phyloP scores from a whole-genome alignment of 2,329 filamentous ascomycete species.

The Lojkania enalia region DNA sequence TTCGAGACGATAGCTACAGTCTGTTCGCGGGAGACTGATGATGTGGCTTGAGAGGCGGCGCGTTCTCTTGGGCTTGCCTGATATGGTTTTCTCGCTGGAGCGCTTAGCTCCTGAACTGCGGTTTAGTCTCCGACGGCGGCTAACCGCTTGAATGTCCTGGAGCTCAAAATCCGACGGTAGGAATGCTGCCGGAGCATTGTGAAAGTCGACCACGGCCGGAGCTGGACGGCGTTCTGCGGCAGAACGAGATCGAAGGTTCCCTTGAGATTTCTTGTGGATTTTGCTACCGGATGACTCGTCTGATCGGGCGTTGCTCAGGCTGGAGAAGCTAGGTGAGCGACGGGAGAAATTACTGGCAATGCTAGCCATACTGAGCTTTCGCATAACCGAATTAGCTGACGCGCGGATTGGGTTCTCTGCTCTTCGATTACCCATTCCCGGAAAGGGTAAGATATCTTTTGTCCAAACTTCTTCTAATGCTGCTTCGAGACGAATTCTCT shows the following conservation, averaged over 20 bases:
- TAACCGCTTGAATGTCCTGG: slow-evolving; percentile 26
- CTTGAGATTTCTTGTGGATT: slow-evolving; percentile 31
- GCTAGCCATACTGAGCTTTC: slow-evolving; percentile 82
- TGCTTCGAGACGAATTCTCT: slow-evolving; percentile 76
- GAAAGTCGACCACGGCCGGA: slow-evolving; percentile 49
- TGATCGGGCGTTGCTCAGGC: slow-evolving; percentile 42
- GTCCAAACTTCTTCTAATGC: slow-evolving; percentile 82
- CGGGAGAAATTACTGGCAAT: slow-evolving; percentile 76
- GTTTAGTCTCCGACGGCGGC: slow-evolving; percentile 34
- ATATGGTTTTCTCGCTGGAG: slow-evolving; percentile 26
- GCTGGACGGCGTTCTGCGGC: slow-evolving; percentile 31
- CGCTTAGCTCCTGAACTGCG: slow-evolving; percentile 25
- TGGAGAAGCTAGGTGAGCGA: slow-evolving; percentile 64
- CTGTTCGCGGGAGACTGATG: slow-evolving; percentile 34
- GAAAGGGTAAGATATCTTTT: slow-evolving; percentile 76
- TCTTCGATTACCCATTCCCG: slow-evolving; percentile 71
- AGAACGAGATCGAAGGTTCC: slow-evolving; percentile 28
- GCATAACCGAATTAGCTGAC: slow-evolving; percentile 84
- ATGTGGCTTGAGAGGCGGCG: slow-evolving; percentile 38
- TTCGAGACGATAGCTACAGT: slow-evolving; percentile 21
- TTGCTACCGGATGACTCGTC: slow-evolving; percentile 40
- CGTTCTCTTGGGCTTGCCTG: slow-evolving; percentile 30
- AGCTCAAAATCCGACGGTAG: slow-evolving; percentile 54
- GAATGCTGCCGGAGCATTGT: slow-evolving; percentile 52
- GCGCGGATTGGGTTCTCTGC: slow-evolving; percentile 74